Conservation (phyloP, 768 basidiomycete species). For the Termitomyces sp. region DNA sequence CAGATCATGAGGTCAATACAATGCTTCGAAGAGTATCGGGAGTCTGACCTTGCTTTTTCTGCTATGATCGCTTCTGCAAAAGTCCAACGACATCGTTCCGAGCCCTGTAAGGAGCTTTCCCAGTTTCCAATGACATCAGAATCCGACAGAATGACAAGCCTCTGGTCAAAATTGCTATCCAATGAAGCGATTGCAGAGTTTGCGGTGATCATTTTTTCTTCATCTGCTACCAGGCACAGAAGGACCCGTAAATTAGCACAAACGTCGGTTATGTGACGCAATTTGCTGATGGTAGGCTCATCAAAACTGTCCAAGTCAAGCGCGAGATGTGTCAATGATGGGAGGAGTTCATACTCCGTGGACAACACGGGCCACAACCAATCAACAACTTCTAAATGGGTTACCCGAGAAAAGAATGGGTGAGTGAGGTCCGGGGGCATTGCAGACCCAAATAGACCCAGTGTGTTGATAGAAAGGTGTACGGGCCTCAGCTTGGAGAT, state of each 20-base stretch:
- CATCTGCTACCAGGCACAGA: slow-evolving; percentile 18
- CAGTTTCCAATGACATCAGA: slow-evolving; percentile 19
- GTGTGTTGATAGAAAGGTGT: slow-evolving; percentile 19
- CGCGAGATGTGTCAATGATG: slow-evolving; percentile 21
- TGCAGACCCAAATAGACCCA: slow-evolving; percentile 16
- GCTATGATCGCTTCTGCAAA: slow-evolving; percentile 18
- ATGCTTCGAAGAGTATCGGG: background rate
- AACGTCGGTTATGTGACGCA: slow-evolving; percentile 15
- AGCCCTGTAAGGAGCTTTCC: slow-evolving; percentile 17
- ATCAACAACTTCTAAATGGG: slow-evolving; percentile 22
- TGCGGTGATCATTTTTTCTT: slow-evolving; percentile 15
- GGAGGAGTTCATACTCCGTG: slow-evolving; percentile 11
- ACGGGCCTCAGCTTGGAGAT: slow-evolving; percentile 16
- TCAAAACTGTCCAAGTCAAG: slow-evolving; percentile 17
- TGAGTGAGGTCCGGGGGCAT: slow-evolving; percentile 15
- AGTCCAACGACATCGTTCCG: slow-evolving; percentile 18
- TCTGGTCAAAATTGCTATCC: slow-evolving; percentile 10
- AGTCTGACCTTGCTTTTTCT: slow-evolving; percentile 14
- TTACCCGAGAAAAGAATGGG: slow-evolving; percentile 20
- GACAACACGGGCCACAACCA: slow-evolving; percentile 13
- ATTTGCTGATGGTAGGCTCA: slow-evolving; percentile 6
- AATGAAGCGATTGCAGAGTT: slow-evolving; percentile 12
- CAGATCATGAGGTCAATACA: background rate
- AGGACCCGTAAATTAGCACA: slow-evolving; percentile 18
- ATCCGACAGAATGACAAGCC: slow-evolving; percentile 19